Evolutionary conservation across 805 yeast species (phyloP).

Genomic region (Zygosaccharomyces gambellarensis): DNA sequence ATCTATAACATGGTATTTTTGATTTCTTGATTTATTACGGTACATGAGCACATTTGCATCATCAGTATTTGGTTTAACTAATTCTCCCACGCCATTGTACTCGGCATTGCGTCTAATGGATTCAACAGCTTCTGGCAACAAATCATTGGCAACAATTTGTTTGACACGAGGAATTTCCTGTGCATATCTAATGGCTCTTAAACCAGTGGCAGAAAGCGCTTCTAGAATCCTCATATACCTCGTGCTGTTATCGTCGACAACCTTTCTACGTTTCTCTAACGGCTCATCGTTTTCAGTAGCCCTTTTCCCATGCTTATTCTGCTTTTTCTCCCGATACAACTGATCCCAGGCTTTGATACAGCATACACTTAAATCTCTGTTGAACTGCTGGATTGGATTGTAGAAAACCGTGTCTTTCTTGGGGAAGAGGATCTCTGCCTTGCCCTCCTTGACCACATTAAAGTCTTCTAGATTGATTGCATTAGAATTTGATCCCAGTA

Average conservation of each 20-base stretch:
- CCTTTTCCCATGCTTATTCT: slow-evolving; percentile 24
- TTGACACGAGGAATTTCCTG: slow-evolving; percentile 79
- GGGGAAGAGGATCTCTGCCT: slow-evolving; percentile 77
- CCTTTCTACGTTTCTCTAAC: slow-evolving; percentile 27
- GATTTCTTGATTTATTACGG: slow-evolving; percentile 37
- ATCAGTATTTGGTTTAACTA: slow-evolving; percentile 66
- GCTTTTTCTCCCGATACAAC: slow-evolving; percentile 39
- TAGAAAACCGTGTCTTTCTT: slow-evolving; percentile 83
- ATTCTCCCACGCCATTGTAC: slow-evolving; percentile 54
- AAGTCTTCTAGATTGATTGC: slow-evolving; percentile 33
- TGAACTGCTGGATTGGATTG: slow-evolving; percentile 95
- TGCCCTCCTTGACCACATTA: slow-evolving; percentile 63
- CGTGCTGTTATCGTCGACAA: slow-evolving; percentile 19
- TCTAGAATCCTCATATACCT: slow-evolving; percentile 71
- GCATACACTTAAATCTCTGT: slow-evolving; percentile 81
- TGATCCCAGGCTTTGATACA: slow-evolving; percentile 86
- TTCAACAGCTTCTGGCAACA: slow-evolving; percentile 78
- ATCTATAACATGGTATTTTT: slow-evolving; percentile 77
- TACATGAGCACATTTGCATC: slow-evolving; percentile 90
- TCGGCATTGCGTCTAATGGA: slow-evolving; percentile 68
- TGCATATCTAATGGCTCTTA: slow-evolving; percentile 89
- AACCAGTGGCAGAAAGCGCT: slow-evolving; percentile 91
- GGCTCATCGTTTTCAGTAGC: slow-evolving; percentile 4
- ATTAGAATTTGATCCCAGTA: slow-evolving; percentile 5
- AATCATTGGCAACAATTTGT: slow-evolving; percentile 81